Evolutionary conservation across 768 basidiomycete genomes (phyloP), one percentile per base, ranked within the genome.

Genomic region (Roridomyces roridus): DNA sequence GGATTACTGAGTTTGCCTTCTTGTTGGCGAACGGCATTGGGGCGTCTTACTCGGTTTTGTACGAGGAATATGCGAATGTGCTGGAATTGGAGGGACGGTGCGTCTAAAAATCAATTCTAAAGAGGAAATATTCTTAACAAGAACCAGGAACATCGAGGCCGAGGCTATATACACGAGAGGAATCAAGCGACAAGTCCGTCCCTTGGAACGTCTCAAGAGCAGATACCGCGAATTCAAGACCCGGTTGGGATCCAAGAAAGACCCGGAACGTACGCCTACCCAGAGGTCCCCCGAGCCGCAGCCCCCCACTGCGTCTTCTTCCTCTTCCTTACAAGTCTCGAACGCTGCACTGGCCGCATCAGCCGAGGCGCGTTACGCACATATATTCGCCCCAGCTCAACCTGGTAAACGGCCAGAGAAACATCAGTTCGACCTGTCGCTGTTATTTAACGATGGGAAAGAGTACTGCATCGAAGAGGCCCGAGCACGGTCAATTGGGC

Each of bases 381-480:
- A 80, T 5, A 90, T 93, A 84, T 81, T 89, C 15, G 85, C 85
- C 2, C 89, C 90, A 17, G 85, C 85, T 0, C 76, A 76, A 11
- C 84, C 85, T 1, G 88, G 84, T 1, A 89, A 85, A 67, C 87
- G 87, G 17, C 87, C 84, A 6, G 91, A 94, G 73, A 85, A 86
- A 62, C 74, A 85, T 40, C 80, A 82, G 28, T 89, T 92, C 69
- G 80, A 91, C 58, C 76, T 93, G 35, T 76, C 82, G 1, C 70
- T 92, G 17, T 73, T 94, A 14, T 90, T 87, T 65, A 92, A 87
- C n/a, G 83, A 85, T 28, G 87, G 84, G 23, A 86, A 91, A 46
- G 95, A 98, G 70, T 96, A 90, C 72, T 89, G 91, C 65, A 86
- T 88, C 21, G 87, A 91, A 66, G 96, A 94, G 78, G 87, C 87